Evolutionary conservation across 2,329 filamentous ascomycete genomes (phyloP), one percentile per base, ranked within the genome.

Genomic region (Ophiostoma fasciatum): DNA sequence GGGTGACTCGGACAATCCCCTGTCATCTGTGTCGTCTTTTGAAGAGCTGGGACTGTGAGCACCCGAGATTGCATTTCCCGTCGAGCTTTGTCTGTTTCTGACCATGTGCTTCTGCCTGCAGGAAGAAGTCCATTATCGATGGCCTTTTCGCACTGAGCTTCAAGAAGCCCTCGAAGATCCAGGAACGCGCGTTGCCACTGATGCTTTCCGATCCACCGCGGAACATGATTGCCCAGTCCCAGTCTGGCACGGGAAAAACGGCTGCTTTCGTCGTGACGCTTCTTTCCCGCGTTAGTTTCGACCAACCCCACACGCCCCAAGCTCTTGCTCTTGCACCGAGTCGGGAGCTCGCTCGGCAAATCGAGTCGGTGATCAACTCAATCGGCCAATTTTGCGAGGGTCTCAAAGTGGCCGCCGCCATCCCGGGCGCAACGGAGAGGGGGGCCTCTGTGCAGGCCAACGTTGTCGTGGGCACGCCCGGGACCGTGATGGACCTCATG

Each of bases 201-300:
- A 80, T 98, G 51, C 71, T 98, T 44, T 64, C 71, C 48, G 67
- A 94, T 52, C 88, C 90, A n/a, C 80, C 88, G 1, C 69, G 70
- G 45, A 96, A 96, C 59, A 81, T 98, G 71, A 88, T 98, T 52
- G 90, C 87, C 4, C 90, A 98, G 60, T 98, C 90, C n/a, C 90
- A 98, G 58, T 98, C 90, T 3, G 90, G 90, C 48, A 98, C 90
- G 15, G 90, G 90, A 52, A 98, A 98, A 66, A 98, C 90, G 0
- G 90, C 87, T 15, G 90, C 90, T 17, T 98, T 98, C 56, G 82
- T 90, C 31, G 78, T 94, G 43, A 93, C 93, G 42, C 81, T 93
- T 42, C 70, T 98, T 28, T 82, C 82, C 40, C 83, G 90, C 44
- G 61, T 96, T 52, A 84, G 98, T 51, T 71, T 87, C 40, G 63